Percentiles rank a stretch among this genome's conserved stretches.
phyloP scores from a whole-genome alignment of 148 eudicot species.

The Silene conica region DNA sequence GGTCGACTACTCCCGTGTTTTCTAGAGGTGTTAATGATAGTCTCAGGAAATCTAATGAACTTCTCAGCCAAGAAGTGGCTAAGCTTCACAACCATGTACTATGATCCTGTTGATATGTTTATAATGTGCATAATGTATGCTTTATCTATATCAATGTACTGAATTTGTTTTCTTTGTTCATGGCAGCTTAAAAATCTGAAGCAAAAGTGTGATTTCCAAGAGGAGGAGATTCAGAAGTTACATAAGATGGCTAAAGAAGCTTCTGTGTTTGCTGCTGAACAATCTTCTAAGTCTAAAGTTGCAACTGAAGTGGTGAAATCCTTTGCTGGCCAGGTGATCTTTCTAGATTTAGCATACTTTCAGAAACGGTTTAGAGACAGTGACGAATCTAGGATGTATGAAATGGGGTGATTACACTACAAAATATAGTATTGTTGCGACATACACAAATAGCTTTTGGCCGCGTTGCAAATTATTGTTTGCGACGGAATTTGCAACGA shows the following conservation, averaged over 20 bases:
- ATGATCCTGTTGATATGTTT: no score
- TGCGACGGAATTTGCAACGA: no score
- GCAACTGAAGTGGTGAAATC: constrained; percentile 48
- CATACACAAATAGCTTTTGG: no score
- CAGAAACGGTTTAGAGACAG: no score
- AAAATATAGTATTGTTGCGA: no score
- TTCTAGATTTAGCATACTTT: background rate
- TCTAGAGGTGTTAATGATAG: constrained; percentile 73
- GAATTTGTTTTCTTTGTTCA: background rate
- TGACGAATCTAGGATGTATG: no score
- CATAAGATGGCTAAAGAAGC: constrained; percentile 47
- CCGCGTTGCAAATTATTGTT: no score
- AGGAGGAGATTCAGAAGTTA: constrained; percentile 58
- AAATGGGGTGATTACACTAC: no score
- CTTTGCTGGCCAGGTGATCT: constrained; percentile 42
- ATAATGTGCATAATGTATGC: no score
- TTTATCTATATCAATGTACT: background rate
- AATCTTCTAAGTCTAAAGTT: constrained; percentile 43
- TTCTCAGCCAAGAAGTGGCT: constrained; percentile 70
- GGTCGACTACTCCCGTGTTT: constrained; percentile 51
- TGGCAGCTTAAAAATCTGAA: constrained; percentile 55
- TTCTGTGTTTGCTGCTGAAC: constrained; percentile 45
- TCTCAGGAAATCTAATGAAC: constrained; percentile 74
- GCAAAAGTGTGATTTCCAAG: constrained; percentile 63
- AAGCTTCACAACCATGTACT: constrained; percentile 74